These are phyloP conservation scores for Chrysoporthe austroafricana DNA, from an alignment of 2,329 filamentous ascomycete species.

Conservation along the genomic window DNA sequence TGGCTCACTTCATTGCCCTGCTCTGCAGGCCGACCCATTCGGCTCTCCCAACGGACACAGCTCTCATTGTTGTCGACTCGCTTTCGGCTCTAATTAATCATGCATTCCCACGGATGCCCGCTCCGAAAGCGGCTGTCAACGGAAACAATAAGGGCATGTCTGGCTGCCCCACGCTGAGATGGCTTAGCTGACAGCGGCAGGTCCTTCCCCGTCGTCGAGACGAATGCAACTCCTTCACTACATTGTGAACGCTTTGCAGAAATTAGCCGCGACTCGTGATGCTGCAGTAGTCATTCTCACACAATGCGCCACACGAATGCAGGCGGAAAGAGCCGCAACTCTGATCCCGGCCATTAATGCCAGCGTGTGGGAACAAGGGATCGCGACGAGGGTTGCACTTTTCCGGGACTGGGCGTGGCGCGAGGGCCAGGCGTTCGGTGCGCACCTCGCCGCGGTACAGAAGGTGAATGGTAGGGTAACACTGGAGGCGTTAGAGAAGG, in stretches of 20 bases:
- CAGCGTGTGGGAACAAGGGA: constrained; percentile 77
- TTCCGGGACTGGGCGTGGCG: constrained; percentile 76
- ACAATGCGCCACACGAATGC: constrained; percentile 82
- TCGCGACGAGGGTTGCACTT: constrained; percentile 74
- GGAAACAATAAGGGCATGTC: constrained; percentile 45
- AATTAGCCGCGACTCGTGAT: constrained; percentile 73
- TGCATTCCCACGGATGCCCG: constrained; percentile 68
- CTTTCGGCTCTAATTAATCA: constrained; percentile 77
- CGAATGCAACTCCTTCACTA: constrained; percentile 59
- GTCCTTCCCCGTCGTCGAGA: constrained; percentile 40
- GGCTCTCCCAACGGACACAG: constrained; percentile 65
- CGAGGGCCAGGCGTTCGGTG: constrained; percentile 49
- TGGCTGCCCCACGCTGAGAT: not conserved
- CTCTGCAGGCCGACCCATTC: constrained; percentile 67
- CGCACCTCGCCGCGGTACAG: constrained; percentile 66
- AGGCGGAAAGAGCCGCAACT: constrained; percentile 66
- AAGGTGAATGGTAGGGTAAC: constrained; percentile 62
- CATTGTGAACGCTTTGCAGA: constrained; percentile 73
- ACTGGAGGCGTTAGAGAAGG: constrained; percentile 44
- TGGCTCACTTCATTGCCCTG: constrained; percentile 76
- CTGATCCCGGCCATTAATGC: constrained; percentile 77
- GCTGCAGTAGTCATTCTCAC: constrained; percentile 76
- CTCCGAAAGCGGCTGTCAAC: constrained; percentile 43
- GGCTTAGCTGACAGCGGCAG: constrained; percentile 20
- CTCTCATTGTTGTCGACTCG: constrained; percentile 77